Base-by-base conservation (phyloP, 2,329 filamentous ascomycete genomes). In the Arthroderma sp. region DNA sequence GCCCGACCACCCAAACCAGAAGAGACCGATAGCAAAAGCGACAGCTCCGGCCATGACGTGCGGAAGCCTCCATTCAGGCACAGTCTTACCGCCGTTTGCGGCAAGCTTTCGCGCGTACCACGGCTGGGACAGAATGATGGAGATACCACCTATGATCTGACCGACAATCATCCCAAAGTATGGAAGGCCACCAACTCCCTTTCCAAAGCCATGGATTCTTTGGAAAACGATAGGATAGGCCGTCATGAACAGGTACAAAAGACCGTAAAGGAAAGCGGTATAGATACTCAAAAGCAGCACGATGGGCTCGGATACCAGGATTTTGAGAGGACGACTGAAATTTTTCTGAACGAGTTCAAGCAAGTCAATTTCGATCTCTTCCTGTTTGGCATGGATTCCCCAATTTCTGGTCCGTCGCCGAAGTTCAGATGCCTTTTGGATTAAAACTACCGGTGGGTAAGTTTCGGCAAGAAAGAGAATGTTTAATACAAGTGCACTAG, bases 371-470 rank as follows among this genome's bases (percentile, higher is more conserved):
- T 74, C 71, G 38, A 73, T 70, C 58, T 74, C 71, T 50, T 74
- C 72, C 46, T 69, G 64, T 53, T 73, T 74, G n/a, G 75, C 75
- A 53, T 78, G 75, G 42, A 78, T 77, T 7, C 74, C 74, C 73
- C 74, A 78, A 49, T 78, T 78, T 56, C 69, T 69, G 1, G 74
- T 78, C 28, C 71, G 58, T 31, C 74, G 66, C 30, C 74, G 63
- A 2, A 78, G 56, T 48, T 76, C 72, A 3, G 66, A 58, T 3
- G 74, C 74, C 53, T 79, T 79, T 10, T 63, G 58, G 33, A 78
- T 69, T 3, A 79, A 64, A 9, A 79, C 71, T 0, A 77, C 66
- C 0, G 75, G 75, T 1, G 74, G 70, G 49, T 78, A 79, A 0
- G 73, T 73, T 54, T 79, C 75, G 42, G 73, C 59, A 28, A 77